Evolutionary conservation across 352 stramenopile genomes (phyloP), one percentile per base, ranked within the genome.

Genomic region (Phytophthora litchii): DNA sequence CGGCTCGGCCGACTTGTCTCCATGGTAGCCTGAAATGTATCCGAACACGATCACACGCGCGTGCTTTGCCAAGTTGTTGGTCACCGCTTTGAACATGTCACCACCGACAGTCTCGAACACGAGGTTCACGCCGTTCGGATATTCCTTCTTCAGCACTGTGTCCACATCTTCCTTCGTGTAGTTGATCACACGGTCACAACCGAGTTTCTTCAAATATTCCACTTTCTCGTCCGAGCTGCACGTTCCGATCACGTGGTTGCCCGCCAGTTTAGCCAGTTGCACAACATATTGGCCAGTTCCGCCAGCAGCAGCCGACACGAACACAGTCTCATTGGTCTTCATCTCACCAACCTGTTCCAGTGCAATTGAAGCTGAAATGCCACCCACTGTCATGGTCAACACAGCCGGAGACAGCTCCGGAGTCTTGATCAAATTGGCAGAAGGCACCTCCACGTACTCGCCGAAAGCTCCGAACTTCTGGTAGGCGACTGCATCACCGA

Each of bases 401-500:
- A 55, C 35, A 11, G 41, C 54, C 10, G 60, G 46, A 1, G 60
- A 64, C 47, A 64, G 35, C 27, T 59, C 54, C 16, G 60, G 46
- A 5, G 54, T 64, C 42, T 64, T 64, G 35, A 69, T 64, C n/a
- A 64, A 19, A 12, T 55, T 64, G 38, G 25, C 46, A 2, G 54
- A 54, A 2, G 40, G 54, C 46, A 64, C 46, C 16, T 69, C 60
- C 25, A 51, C 35, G 41, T 69, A 69, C 42, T 69, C 60, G 34
- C 43, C 44, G 47, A 64, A 60, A 13, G 62, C 48, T 37, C 53
- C 48, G 42, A 64, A 60, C 25, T 66, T 83, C 34, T 67, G 58
- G 61, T 78, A 87, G 2, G 49, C 63, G 19, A 83, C 72, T 8
- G 72, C 51, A 23, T 76, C 65, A 13, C 61, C 72, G 38, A 81